Evolutionary conservation across 257 asterid genomes (phyloP).

Genomic region (Ilex asprella): DNA sequence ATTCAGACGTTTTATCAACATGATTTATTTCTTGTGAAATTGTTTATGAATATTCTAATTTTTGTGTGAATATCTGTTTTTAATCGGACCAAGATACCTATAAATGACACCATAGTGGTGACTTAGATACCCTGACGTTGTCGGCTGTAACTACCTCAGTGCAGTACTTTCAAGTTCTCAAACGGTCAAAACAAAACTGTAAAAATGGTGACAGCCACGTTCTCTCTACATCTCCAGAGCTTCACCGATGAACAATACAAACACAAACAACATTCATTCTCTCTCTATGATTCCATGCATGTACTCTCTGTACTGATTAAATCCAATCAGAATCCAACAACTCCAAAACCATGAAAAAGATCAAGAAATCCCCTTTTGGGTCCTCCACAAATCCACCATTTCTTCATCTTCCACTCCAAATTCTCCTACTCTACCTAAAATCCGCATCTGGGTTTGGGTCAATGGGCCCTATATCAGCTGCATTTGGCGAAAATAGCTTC

Average conservation of each 20-base stretch:
- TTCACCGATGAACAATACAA: not conserved
- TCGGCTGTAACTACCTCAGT: too few relatives aligned
- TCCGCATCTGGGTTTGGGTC: constrained; percentile 67
- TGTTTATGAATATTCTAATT: too few relatives aligned
- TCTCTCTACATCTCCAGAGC: constrained; percentile 22
- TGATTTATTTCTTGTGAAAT: too few relatives aligned
- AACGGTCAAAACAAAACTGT: constrained; percentile 8
- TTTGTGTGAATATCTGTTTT: too few relatives aligned
- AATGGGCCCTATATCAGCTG: constrained; percentile 78
- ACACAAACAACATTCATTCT: not conserved
- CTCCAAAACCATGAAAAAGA: constrained; percentile 11
- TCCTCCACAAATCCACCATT: not conserved
- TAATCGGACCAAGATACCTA: too few relatives aligned
- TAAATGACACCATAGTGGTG: too few relatives aligned
- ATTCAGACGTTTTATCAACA: too few relatives aligned
- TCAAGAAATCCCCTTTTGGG: not conserved
- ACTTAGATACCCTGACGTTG: too few relatives aligned
- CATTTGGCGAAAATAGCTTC: constrained; percentile 55
- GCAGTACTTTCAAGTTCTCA: too few relatives aligned
- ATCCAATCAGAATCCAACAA: not conserved
- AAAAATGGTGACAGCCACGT: constrained; percentile 41
- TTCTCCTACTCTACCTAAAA: constrained; percentile 23
- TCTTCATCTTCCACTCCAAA: constrained; percentile 12
- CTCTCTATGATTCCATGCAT: constrained; percentile 12
- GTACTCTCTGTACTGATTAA: constrained; percentile 8